Evolutionary conservation across 495 filamentous ascomycete species (phyloP), one percentile per base, ranked within the genome.

Genomic region (Trichocladium antarcticum): DNA sequence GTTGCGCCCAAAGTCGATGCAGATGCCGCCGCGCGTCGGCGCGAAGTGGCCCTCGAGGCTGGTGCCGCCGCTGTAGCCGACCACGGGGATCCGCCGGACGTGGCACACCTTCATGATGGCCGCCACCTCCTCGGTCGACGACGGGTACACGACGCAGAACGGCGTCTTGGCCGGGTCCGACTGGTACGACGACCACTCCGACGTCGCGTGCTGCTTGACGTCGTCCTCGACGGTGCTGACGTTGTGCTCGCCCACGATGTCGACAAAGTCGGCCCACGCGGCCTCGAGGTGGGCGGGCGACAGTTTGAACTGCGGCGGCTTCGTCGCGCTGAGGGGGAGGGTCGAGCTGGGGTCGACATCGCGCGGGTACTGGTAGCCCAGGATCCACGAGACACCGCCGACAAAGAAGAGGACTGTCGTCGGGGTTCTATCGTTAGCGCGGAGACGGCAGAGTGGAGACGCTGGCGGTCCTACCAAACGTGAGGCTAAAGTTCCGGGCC

Each of bases 211-310:
- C 10, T 72, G 68, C 9, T 74, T 66, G 34, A 89, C 64, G 50
- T 95, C 85, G 10, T 67, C 70, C 7, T 73, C 70, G 35, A 76
- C 53, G 0, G 90, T 95, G 37, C 83, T 88, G 31, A 98, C 84
- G 64, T 96, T 81, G 24, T 89, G 84, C 49, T 77, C 71, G 42
- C 93, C 92, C 8, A 97, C 75, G 16, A 98, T 83, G 22, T 77
- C 75, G 35, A 82, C 80, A 59, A 97, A 89, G 63, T 98, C 92
- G 5, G 83, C 72, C 92, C 93, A 98, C 3, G 90, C 87, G 8
- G 93, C 87, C 68, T 97, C 83, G 34, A 97, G 77, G 57, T 89
- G 92, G 15, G 78, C 72, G 42, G 75, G 77, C 27, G 80, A 75
- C 40, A 79, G 74, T 57, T 95, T 79, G 61, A 93, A 86, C 49